Base-by-base conservation (phyloP, 768 basidiomycete genomes). In the Pleurotus sapidus region DNA sequence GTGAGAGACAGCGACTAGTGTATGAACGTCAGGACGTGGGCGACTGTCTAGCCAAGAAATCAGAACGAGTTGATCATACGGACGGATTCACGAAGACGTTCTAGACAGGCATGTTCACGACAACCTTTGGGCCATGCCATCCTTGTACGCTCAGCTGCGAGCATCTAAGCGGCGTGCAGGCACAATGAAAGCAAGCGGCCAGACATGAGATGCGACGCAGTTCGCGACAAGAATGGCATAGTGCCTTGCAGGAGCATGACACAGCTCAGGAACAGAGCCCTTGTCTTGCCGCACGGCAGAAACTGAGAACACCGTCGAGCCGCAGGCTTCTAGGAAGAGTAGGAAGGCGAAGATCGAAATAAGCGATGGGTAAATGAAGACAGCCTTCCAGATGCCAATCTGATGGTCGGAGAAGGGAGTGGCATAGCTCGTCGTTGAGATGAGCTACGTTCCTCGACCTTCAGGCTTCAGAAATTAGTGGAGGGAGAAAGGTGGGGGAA, bases 221-320 rank as follows among this genome's bases (percentile, higher is more conserved):
- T 54, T n/a, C 11, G 51, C 51, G 51, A 54, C 51, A 54, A 54
- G 51, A 54, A 54, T 54, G 51, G 51, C 51, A 54, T 54, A 54
- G 39, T 51, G 51, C 51, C 39, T 54, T 20, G 18, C 51, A 27
- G 23, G 38, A 42, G 49, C 24, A 40, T 17, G 39, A 8, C 18
- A 40, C 6, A 15, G 39, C 18, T 39, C 51, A 54, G 51, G 51
- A 42, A 54, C 51, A 54, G 39, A 38, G 51, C 30, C 3, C 9
- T 34, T 34, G 30, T 54, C 51, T 27, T 42, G 51, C 51, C 23
- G 51, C 39, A 25, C 51, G 51, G 51, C 51, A 54, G 51, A 54
- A 34, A 11, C 30, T 34, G 30, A 34, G 30, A 34, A 54, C 24
- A 37, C 37, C 34, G 24, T 9, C n/a, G 38, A 54, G 51, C 51